phyloP scores from a whole-genome alignment of 2,329 filamentous ascomycete genomes.

The Sordariomycetes sp. region DNA sequence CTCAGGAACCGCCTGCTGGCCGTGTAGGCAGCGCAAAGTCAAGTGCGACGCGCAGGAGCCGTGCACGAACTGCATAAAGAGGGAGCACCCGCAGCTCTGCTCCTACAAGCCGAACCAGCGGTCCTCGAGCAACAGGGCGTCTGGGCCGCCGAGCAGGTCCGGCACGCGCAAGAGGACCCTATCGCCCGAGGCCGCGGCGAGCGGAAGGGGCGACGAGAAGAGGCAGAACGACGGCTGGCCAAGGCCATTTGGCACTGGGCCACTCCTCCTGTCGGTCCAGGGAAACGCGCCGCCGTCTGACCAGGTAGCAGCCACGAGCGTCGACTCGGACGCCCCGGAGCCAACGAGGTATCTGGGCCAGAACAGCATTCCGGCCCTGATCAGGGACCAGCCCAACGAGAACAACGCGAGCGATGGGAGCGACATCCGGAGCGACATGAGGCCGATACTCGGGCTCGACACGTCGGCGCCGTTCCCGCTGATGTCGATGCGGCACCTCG shows the following conservation, averaged over 20 bases:
- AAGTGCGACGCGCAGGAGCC: slow-evolving; percentile 58
- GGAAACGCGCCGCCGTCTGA: not conserved
- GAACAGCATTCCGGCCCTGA: slow-evolving; percentile 53
- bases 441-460: slow-evolving; percentile 51
- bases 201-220: not conserved
- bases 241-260: slow-evolving; percentile 20
- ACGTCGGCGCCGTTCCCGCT: slow-evolving; percentile 54
- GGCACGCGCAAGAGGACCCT: slow-evolving; percentile 24
- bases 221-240: slow-evolving; percentile 23
- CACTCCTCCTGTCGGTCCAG: not conserved
- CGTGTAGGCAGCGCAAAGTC: slow-evolving; percentile 53
- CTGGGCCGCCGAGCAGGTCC: slow-evolving; percentile 7
- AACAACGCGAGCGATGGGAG: slow-evolving; percentile 35
- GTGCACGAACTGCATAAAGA: slow-evolving; percentile 55
- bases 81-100: slow-evolving; percentile 50
- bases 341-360: slow-evolving; percentile 50
- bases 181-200: slow-evolving; percentile 20
- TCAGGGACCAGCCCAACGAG: slow-evolving; percentile 43
- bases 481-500: slow-evolving; percentile 50
- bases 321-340: slow-evolving; percentile 38
- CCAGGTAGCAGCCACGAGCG: slow-evolving; percentile 12
- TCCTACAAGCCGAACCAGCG: slow-evolving; percentile 50
- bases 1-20: slow-evolving; percentile 51
- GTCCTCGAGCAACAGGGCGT: slow-evolving; percentile 14
- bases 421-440: slow-evolving; percentile 51